Evolutionary conservation across 23 red algal genomes (phyloP).

Genomic region (Gracilaria domingensis): DNA sequence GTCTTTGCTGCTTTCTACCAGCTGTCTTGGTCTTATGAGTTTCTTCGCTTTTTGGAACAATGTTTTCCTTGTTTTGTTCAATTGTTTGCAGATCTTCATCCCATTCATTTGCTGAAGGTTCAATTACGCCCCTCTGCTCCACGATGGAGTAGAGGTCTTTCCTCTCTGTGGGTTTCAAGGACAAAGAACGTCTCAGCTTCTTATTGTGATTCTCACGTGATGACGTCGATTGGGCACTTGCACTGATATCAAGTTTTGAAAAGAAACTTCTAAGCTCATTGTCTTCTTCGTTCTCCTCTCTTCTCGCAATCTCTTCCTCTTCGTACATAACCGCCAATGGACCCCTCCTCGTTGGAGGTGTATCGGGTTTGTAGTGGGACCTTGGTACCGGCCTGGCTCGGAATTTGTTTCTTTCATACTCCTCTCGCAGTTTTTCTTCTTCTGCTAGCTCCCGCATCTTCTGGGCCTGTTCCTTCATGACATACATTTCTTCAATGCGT

Average conservation of each 20-base stretch:
- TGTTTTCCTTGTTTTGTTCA: constrained; percentile 5
- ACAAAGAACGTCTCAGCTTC: neutral
- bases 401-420: constrained; percentile 41
- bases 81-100: neutral
- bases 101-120: neutral
- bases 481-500: constrained; percentile 13
- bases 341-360: constrained; percentile 4
- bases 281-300: neutral
- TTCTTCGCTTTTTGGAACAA: neutral
- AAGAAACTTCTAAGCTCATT: constrained; percentile 11
- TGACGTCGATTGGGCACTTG: neutral
- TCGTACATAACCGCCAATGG: neutral
- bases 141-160: constrained; percentile 7
- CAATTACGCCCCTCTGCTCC: neutral
- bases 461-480: neutral
- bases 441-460: neutral
- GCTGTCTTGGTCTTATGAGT: neutral
- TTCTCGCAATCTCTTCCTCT: neutral
- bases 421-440: constrained; percentile 24
- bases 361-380: constrained; percentile 35
- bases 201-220: neutral
- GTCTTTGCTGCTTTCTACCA: neutral
- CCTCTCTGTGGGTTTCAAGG: constrained; percentile 5
- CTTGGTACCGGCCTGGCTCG: constrained; percentile 20
- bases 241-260: neutral